A percentile compares a stretch with the other conserved stretches of the same genome.
Conservation (phyloP, 176 grass and related monocot genomes). For the Musa schizocarpa region DNA sequence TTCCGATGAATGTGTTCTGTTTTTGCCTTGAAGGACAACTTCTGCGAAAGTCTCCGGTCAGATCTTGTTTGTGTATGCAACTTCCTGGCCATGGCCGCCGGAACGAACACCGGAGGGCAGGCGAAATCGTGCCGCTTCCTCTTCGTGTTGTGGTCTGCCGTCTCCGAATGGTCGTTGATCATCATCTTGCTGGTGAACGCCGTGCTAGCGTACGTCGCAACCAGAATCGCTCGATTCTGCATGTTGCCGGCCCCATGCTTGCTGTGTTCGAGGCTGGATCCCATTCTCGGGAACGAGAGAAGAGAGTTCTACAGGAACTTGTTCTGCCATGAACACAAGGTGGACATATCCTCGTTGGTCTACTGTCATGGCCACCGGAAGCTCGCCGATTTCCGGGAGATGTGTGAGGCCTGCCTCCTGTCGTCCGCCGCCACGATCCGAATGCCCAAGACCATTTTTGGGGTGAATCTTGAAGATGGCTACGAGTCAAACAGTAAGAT, state of each 20-base stretch:
- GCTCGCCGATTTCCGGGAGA: slow-evolving; percentile 41
- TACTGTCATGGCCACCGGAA: slow-evolving; percentile 52
- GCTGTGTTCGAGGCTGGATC: slow-evolving; percentile 66
- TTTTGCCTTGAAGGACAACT: no score
- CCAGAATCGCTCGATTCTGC: slow-evolving; percentile 43
- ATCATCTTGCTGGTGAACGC: slow-evolving; percentile 57
- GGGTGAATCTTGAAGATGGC: no score
- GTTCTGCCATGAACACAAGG: slow-evolving; percentile 65
- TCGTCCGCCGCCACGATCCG: slow-evolving; percentile 29
- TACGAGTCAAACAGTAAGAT: no score
- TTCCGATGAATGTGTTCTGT: no score
- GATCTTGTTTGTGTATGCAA: background rate
- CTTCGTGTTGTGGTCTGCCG: slow-evolving; percentile 31
- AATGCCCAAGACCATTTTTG: slow-evolving; percentile 9
- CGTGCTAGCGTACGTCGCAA: slow-evolving; percentile 39
- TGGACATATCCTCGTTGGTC: slow-evolving; percentile 54
- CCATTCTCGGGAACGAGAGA: slow-evolving; percentile 36
- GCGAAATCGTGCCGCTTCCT: slow-evolving; percentile 28
- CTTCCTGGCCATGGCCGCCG: background rate
- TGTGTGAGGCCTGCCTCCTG: slow-evolving; percentile 66
- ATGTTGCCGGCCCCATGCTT: slow-evolving; percentile 56
- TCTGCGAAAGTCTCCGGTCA: no score
- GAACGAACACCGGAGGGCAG: background rate
- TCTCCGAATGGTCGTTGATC: slow-evolving; percentile 71
- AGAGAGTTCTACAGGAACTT: slow-evolving; percentile 36